Conservation (phyloP, 331 rosid species). For the Acacia concinna region DNA sequence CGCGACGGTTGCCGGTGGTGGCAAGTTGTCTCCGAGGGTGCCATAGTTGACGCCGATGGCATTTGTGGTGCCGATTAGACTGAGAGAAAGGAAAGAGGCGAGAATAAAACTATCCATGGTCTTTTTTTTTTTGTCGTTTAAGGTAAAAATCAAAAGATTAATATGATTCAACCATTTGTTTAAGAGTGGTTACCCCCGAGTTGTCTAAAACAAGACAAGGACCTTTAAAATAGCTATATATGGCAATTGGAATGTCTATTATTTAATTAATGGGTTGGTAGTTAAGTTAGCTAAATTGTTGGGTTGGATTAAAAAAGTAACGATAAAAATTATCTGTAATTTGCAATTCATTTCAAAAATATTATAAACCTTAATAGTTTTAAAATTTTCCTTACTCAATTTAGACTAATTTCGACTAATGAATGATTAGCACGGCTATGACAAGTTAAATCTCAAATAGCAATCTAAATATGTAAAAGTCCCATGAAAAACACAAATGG, state of each 20-base stretch:
- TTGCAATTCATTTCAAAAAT: neutral
- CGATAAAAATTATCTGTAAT: neutral
- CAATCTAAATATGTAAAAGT: too few relatives aligned
- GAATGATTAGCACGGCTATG: neutral
- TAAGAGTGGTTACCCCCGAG: neutral
- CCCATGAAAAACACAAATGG: too few relatives aligned
- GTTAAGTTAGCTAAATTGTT: neutral
- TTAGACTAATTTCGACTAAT: neutral
- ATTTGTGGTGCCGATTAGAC: neutral
- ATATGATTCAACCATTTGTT: too few relatives aligned
- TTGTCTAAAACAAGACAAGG: neutral
- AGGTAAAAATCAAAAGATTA: neutral
- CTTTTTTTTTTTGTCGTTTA: neutral
- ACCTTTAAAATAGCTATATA: neutral
- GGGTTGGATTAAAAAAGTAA: neutral
- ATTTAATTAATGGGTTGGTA: neutral
- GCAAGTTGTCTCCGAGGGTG: slow-evolving; percentile 4
- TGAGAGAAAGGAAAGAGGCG: neutral
- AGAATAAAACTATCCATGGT: too few relatives aligned
- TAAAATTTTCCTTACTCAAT: neutral
- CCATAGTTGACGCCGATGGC: slow-evolving; percentile 18
- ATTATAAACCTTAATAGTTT: neutral
- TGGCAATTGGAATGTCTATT: neutral
- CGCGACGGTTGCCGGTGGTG: neutral
- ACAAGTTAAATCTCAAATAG: neutral